phyloP scores from a whole-genome alignment of 805 yeast species.

The Kodamaea laetipori region DNA sequence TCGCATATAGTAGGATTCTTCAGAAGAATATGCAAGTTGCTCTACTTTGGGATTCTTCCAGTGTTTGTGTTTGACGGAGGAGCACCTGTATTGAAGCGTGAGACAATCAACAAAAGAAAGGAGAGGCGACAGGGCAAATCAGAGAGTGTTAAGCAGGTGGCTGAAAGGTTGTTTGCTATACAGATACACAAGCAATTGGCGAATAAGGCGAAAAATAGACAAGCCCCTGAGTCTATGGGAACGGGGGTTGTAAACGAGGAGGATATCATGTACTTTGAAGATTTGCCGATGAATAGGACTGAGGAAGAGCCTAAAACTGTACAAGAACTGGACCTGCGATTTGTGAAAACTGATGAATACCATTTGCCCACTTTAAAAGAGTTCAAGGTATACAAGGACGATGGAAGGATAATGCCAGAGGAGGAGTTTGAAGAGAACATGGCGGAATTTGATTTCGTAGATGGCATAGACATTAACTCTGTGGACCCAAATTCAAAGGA shows the following conservation, averaged over 20 bases:
- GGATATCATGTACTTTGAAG: constrained; percentile 25
- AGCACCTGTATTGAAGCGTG: constrained; percentile 79
- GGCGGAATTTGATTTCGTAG: constrained; percentile 51
- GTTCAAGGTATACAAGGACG: constrained; percentile 55
- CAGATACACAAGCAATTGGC: constrained; percentile 66
- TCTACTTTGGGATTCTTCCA: constrained; percentile 85
- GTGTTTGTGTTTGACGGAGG: constrained; percentile 96
- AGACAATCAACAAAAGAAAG: constrained; percentile 72
- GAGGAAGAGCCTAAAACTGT: neutral
- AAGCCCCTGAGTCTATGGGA: neutral
- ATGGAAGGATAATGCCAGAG: constrained; percentile 72
- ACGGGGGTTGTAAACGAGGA: neutral
- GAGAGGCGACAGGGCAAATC: constrained; percentile 74
- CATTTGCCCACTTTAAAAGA: constrained; percentile 74
- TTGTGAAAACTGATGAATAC: constrained; percentile 73
- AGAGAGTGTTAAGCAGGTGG: constrained; percentile 71
- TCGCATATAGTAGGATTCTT: constrained; percentile 96
- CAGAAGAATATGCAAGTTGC: constrained; percentile 84
- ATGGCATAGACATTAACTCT: constrained; percentile 65
- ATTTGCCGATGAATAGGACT: constrained; percentile 22
- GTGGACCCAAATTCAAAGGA: constrained; percentile 84
- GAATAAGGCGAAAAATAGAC: constrained; percentile 21
- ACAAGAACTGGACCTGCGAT: constrained; percentile 20
- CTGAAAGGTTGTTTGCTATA: constrained; percentile 75
- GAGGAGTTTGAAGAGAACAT: constrained; percentile 64